Evolutionary conservation across 768 basidiomycete genomes (phyloP).

Genomic region (Suillus decipiens): DNA sequence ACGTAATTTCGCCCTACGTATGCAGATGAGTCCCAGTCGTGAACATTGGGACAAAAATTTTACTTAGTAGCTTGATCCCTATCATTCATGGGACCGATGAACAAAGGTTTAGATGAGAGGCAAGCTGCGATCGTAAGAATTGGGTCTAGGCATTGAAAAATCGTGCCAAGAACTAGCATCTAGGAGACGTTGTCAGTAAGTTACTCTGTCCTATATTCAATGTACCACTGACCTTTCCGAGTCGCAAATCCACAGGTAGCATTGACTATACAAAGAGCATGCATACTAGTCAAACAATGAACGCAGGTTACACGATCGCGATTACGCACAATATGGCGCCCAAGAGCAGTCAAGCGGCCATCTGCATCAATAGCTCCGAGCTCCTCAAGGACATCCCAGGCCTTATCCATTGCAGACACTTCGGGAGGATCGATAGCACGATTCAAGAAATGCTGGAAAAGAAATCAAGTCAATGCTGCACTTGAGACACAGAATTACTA

Average conservation of each 20-base stretch:
- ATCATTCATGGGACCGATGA: constrained; percentile 78
- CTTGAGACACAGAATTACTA: constrained; percentile 19
- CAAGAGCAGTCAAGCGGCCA: constrained; percentile 76
- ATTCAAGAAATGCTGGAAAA: constrained; percentile 55
- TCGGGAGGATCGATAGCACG: constrained; percentile 87
- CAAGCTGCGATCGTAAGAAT: constrained; percentile 80
- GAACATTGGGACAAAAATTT: constrained; percentile 19
- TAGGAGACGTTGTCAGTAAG: constrained; percentile 27
- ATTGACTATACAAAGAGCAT: constrained; percentile 51
- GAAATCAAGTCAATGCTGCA: not conserved
- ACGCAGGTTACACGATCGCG: not conserved
- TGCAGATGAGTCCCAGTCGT: not conserved
- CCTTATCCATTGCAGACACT: constrained; percentile 70
- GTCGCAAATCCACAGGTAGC: constrained; percentile 84
- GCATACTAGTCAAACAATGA: constrained; percentile 13
- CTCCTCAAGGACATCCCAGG: constrained; percentile 71
- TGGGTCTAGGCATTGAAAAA: constrained; percentile 84
- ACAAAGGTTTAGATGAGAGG: constrained; percentile 87
- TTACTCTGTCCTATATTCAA: not conserved
- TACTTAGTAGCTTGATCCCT: constrained; percentile 79
- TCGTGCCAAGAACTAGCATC: constrained; percentile 86
- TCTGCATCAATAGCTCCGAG: constrained; percentile 73
- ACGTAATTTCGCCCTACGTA: constrained; percentile 62
- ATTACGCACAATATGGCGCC: constrained; percentile 66
- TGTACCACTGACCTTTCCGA: constrained; percentile 65